Conservation (phyloP, 495 filamentous ascomycete genomes). For the Aspergillus campestris region DNA sequence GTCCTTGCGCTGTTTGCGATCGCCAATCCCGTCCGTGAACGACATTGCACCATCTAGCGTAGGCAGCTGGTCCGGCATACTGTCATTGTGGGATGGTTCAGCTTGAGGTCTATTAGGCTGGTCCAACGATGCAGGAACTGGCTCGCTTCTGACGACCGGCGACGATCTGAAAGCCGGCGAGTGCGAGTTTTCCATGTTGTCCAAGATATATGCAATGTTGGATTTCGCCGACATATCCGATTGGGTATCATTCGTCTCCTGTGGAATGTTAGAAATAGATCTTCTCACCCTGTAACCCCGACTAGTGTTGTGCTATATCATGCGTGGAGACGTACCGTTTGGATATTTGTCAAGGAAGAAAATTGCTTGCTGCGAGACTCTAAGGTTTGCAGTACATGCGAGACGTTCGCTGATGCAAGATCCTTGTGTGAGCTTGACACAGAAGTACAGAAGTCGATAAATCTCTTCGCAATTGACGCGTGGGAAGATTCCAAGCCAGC, state of each 20-base stretch:
- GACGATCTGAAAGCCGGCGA: constrained; percentile 17
- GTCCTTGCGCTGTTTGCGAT: constrained; percentile 49
- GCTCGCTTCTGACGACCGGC: constrained; percentile 12
- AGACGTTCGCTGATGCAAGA: constrained; percentile 38
- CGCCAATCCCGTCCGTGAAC: constrained; percentile 12
- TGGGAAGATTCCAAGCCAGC: constrained; percentile 50
- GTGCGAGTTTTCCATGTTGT: constrained; percentile 3
- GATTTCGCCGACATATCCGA: constrained; percentile 9
- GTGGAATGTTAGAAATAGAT: background rate
- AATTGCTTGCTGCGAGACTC: constrained; percentile 32
- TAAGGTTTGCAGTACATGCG: constrained; percentile 38
- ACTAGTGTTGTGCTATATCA: no score
- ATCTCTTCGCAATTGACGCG: constrained; percentile 40
- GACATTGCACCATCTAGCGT: background rate
- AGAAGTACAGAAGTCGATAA: constrained; percentile 51
- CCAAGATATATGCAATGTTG: constrained; percentile 10
- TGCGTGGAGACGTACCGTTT: no score
- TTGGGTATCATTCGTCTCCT: constrained; percentile 5
- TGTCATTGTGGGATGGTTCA: constrained; percentile 3
- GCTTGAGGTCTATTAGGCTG: constrained; percentile 7
- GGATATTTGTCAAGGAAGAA: no score
- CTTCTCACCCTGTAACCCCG: background rate
- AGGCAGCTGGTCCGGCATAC: background rate
- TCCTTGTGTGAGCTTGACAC: constrained; percentile 42
- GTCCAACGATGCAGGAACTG: constrained; percentile 1